Base-by-base conservation (phyloP, 345 rosid genomes). In the Salix purpurea region DNA sequence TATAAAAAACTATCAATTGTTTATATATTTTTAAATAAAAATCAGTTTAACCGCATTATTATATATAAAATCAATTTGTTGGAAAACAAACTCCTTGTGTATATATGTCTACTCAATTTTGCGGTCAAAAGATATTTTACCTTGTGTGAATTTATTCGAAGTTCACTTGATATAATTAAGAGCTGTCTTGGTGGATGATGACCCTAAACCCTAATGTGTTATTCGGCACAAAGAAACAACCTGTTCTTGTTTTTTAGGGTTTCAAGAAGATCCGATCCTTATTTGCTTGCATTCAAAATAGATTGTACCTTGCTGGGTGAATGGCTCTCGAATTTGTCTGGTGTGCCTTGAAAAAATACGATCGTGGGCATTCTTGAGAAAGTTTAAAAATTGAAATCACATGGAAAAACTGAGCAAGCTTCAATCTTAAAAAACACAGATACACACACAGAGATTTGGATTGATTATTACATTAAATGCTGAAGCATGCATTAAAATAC, bases 341-440 rank as follows among this genome's bases (percentile, higher is more conserved):
- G 13, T 67, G 21, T 15, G 24, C 37, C 24, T 67, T 21, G 7
- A 67, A 14, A 10, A 58, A 24, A 37, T 67, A 40, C 34, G 42
- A 80, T 67, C 26, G 32, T 37, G 56, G 24, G 26, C 70, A 75
- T 74, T 83, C 73, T 81, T 85, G 67, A 77, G 65, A 77, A 65
- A 78, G 83, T 14, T 62, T 14, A 10, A 66, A 42, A 4, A 54
- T 7, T 70, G 65, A 65, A 60, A 58, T 58, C 81, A 78, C 81
- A 75, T 78, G 81, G 67, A 19, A 69, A 71, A 69, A 71, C 37
- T 67, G 60, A 23, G 50, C 32, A 66, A 39, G 50, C 16, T 46
- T 46, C 19, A n/a, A 42, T 46, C 67, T 42, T 36, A 48, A 48
- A 34, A 46, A 71, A 70, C 21, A 54, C 23, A 6, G 9, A 54